Evolutionary conservation across 345 rosid species (phyloP), one percentile per base, ranked within the genome.

Genomic region (Rhizophora mangle): DNA sequence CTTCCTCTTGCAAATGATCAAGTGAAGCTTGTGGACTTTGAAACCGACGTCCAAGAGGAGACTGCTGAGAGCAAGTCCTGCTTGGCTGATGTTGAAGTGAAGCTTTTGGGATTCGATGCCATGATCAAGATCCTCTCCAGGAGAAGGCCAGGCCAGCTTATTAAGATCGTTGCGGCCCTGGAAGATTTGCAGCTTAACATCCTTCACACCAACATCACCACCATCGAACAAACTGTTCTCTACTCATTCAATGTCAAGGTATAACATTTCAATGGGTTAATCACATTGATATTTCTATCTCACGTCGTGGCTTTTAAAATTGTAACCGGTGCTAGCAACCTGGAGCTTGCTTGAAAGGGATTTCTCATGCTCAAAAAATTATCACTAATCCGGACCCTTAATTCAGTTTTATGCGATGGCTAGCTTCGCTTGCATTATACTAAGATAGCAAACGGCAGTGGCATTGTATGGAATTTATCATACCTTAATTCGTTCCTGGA

Each of bases 171-270:
- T 9, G 98, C 99, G 32, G 99, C 96, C n/a, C 82, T 95, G 5
- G 92, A 95, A 71, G 99, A 90, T 83, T 82, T 95, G 82, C 93
- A 88, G 79, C 90, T 95, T 70, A 92, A 77, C 52, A 86, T 95
- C 46, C 91, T 92, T 43, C 98, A 92, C 73, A 92, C 96, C 76
- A 95, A 90, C 77, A 95, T 95, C 73, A 95, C 99, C 64, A 92
- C 96, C 78, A 88, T 92, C 67, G 98, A 92, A 67, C 98, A 92
- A 79, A 95, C 98, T 15, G 98, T 95, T 53, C 90, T 95, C 18
- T 92, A 92, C 77, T 95, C 99, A 60, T 92, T 95, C 65, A 95
- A 87, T 60, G 98, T 88, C 81, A 95, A 92, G 96, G 99, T 88
- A 81, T 53, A 63, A 58, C 68, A 15, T 34, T 26, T 30, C 36